Evolutionary conservation across 1,284 basidiomycete species (phyloP).

Genomic region (Puccinia sorghi): DNA sequence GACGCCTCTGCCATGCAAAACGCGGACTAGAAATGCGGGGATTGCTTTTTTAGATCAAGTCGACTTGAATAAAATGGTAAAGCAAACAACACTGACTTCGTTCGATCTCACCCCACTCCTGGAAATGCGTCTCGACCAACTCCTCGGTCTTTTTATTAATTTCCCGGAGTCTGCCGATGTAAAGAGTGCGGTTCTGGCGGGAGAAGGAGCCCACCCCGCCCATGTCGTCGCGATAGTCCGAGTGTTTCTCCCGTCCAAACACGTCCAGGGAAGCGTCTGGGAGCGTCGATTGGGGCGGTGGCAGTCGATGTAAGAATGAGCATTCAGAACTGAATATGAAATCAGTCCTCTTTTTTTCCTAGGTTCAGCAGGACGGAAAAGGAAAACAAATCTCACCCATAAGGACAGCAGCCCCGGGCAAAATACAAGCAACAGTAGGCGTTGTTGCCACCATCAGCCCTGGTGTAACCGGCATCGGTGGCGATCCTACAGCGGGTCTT

Average conservation of each 20-base stretch:
- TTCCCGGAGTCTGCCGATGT: constrained; percentile 91
- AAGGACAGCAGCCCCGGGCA: constrained; percentile 92
- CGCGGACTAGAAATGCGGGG: constrained; percentile 66
- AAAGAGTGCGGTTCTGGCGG: constrained; percentile 88
- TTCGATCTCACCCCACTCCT: constrained; percentile 95
- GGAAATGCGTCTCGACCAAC: constrained; percentile 84
- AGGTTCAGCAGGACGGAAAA: background rate
- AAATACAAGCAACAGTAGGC: constrained; percentile 95
- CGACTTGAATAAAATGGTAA: background rate
- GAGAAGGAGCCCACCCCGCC: constrained; percentile 96
- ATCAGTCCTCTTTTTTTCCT: background rate
- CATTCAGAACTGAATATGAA: constrained; percentile 79
- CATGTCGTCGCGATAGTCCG: constrained; percentile 98
- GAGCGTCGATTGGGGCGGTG: constrained; percentile 66
- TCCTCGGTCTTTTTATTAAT: constrained; percentile 80
- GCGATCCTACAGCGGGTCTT: constrained; percentile 87
- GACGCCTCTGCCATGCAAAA: constrained; percentile 89
- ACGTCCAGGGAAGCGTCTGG: constrained; percentile 93
- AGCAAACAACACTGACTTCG: constrained; percentile 67
- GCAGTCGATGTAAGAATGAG: constrained; percentile 86
- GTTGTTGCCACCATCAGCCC: constrained; percentile 84
- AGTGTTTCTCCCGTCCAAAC: constrained; percentile 94
- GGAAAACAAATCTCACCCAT: constrained; percentile 67
- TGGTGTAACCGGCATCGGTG: constrained; percentile 85
- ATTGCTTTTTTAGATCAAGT: constrained; percentile 31